A percentile compares a stretch with the other conserved stretches of the same genome.
phyloP scores from a whole-genome alignment of 2,329 filamentous ascomycete genomes.

The Polytolypa hystricis region DNA sequence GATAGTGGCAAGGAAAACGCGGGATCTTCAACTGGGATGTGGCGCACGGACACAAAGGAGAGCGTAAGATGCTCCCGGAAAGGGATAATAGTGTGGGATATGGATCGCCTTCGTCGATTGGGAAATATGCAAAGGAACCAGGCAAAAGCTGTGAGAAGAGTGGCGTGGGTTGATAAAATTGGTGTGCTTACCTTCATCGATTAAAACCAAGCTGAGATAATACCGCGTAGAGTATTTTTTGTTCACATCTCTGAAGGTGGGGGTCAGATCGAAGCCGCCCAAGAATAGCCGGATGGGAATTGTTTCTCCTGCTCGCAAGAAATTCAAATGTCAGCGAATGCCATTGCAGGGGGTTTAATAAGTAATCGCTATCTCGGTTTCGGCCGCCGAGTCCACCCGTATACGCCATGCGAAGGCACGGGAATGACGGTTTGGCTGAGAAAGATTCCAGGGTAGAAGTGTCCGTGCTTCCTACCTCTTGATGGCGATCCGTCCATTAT shows the following conservation, averaged over 20 bases:
- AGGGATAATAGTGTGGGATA: too few relatives aligned
- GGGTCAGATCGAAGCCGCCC: constrained; percentile 92
- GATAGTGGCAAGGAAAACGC: too few relatives aligned
- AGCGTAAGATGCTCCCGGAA: too few relatives aligned
- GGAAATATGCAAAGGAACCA: too few relatives aligned
- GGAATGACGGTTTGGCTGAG: neutral
- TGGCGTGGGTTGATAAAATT: too few relatives aligned
- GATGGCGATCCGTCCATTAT: constrained; percentile 99
- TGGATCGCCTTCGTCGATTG: too few relatives aligned
- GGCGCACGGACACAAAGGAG: too few relatives aligned
- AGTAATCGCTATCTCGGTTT: constrained; percentile 5
- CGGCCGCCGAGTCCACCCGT: too few relatives aligned
- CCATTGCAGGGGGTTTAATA: neutral
- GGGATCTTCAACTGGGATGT: too few relatives aligned
- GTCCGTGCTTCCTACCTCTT: constrained; percentile 51
- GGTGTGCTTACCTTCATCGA: constrained; percentile 67
- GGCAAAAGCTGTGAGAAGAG: too few relatives aligned
- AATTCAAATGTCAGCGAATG: neutral
- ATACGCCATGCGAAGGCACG: neutral
- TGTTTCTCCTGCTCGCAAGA: constrained; percentile 52
- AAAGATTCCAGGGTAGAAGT: neutral
- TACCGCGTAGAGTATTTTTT: constrained; percentile 99
- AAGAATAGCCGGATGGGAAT: constrained; percentile 96
- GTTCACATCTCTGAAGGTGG: constrained; percentile 98
- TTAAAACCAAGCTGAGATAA: constrained; percentile 90